Conservation (phyloP, 257 asterid genomes). For the Verbena officinalis region DNA sequence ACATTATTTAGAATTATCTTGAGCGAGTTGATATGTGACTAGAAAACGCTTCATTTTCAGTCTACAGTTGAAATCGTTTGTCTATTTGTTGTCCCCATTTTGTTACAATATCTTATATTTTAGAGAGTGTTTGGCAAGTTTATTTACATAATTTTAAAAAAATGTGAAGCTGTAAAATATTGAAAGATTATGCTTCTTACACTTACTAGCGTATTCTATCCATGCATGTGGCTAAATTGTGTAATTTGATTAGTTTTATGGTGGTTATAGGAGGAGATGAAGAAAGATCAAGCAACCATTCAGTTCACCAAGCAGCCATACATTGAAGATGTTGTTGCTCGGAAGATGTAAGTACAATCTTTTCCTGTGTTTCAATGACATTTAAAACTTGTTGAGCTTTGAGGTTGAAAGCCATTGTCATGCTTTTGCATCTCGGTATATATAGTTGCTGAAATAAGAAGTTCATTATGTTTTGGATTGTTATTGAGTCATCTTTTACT, state of each 20-base stretch:
- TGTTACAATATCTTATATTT: too few relatives aligned
- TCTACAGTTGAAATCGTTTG: too few relatives aligned
- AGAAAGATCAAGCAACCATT: conserved; percentile 35
- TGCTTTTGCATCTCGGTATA: conserved; percentile 2
- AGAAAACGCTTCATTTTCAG: too few relatives aligned
- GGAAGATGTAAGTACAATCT: conserved; percentile 57
- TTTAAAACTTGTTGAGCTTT: background rate
- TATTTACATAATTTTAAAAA: too few relatives aligned
- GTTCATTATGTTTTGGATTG: conserved; percentile 19
- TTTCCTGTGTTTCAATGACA: background rate
- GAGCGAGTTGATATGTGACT: too few relatives aligned
- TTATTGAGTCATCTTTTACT: conserved; percentile 15
- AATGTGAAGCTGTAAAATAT: too few relatives aligned
- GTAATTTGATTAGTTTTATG: conserved; percentile 3
- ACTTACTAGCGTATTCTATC: too few relatives aligned
- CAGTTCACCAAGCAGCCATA: conserved; percentile 74
- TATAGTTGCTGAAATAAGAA: background rate
- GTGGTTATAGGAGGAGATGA: conserved; percentile 45
- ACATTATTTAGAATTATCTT: too few relatives aligned
- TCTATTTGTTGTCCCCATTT: too few relatives aligned
- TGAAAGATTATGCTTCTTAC: too few relatives aligned
- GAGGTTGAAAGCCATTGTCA: background rate
- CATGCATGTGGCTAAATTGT: too few relatives aligned
- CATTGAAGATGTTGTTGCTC: conserved; percentile 86
- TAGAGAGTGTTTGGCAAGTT: too few relatives aligned